phyloP scores from a whole-genome alignment of 495 filamentous ascomycete genomes.

The Hamigera avellanea region DNA sequence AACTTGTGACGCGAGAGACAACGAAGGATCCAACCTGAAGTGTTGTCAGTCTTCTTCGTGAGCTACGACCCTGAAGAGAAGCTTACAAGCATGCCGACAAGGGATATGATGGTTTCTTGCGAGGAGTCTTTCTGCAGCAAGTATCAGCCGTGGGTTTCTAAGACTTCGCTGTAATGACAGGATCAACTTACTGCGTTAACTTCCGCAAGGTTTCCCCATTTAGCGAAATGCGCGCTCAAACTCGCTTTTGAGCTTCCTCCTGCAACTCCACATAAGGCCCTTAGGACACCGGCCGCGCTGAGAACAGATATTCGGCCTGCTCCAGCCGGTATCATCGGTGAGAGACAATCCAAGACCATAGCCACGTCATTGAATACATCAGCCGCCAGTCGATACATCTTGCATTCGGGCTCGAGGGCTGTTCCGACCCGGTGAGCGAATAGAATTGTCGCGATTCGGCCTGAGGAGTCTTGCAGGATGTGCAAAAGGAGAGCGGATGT shows the following conservation, averaged over 20 bases:
- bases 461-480: slow-evolving; percentile 74
- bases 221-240: slow-evolving; percentile 84
- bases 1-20: slow-evolving; percentile 60
- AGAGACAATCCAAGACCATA: slow-evolving; percentile 80
- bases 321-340: slow-evolving; percentile 60
- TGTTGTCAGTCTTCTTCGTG: not conserved
- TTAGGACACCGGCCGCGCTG: slow-evolving; percentile 62
- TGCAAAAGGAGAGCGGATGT: slow-evolving; percentile 80
- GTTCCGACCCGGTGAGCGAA: slow-evolving; percentile 81
- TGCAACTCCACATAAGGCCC: slow-evolving; percentile 80
- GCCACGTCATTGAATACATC: slow-evolving; percentile 90
- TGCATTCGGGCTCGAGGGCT: slow-evolving; percentile 89
- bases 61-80: not conserved
- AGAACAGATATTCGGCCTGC: slow-evolving; percentile 55
- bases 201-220: slow-evolving; percentile 80
- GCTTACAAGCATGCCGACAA: slow-evolving; percentile 77
- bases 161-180: not conserved
- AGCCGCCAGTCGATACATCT: slow-evolving; percentile 80
- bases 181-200: slow-evolving; percentile 73
- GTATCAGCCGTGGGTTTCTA: not conserved
- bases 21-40: slow-evolving; percentile 63
- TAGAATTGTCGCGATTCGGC: slow-evolving; percentile 77
- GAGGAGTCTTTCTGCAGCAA: slow-evolving; percentile 68
- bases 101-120: slow-evolving; percentile 88
- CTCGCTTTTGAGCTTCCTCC: slow-evolving; percentile 84